Base-by-base conservation (phyloP, 1,139 yeast genomes). In the Saccharomycopsis crataegensis region DNA sequence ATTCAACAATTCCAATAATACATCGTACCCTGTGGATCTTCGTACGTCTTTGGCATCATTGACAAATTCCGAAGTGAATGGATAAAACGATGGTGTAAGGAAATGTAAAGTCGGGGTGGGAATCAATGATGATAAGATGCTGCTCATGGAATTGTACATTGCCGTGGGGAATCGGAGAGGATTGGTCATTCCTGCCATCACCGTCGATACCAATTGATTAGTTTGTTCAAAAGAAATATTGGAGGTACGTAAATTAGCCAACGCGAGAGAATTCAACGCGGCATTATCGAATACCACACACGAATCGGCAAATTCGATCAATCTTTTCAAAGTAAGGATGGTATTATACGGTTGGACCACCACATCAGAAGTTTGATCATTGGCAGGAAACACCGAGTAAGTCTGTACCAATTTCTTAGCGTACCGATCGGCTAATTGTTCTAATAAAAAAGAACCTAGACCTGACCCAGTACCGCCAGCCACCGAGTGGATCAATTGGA, bases 401-500 rank as follows among this genome's bases (percentile, higher is more conserved):
- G 99, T 90, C 55, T 87, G 88, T 14, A 88, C 75, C 50, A 93
- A 69, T 65, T 90, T 91, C 66, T 91, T 91, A 54, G 86, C 83
- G 64, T 83, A 91, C 56, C 93, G 72, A 65, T 94, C 99, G 54
- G 82, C 80, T 57, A 94, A 69, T 32, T 82, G 73, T 66, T 93
- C 98, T 49, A 93, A 70, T 48, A 93, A 63, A 58, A 79, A 79
- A 0, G 96, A 88, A 0, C 99, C 99, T 46, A 90, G 80, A 7
- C 99, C 99, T 0, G 96, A 86, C 0, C 99, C 99, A 0, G 99
- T 93, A 41, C 99, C 99, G 32, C 99, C 99, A 0, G 97, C 98
- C n/a, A 94, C 96, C 14, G 97, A 88, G 67, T 93, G 99, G 55
- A 91, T 70, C 59, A 93, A 71, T 72, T 90, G 96, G 67, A 94